Base-by-base conservation (phyloP, 768 basidiomycete genomes). In the Auricularia sp. region DNA sequence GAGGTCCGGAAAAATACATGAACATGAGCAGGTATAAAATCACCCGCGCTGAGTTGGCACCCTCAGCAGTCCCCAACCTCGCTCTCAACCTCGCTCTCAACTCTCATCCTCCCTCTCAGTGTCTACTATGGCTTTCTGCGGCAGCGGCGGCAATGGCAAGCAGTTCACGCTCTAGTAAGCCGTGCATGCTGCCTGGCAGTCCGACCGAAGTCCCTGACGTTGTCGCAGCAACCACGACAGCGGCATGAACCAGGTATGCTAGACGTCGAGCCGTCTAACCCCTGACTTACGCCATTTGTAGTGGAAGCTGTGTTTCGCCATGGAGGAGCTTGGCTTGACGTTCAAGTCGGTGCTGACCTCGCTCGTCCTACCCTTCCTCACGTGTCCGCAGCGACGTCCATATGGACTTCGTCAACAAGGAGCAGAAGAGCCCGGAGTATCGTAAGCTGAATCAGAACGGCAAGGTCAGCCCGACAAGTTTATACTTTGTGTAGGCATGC, bases 91-190 rank as follows among this genome's bases (percentile, higher is more conserved):
- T 16, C 21, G 18, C 47, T 51, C 47, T 51, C 47, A 18, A 16
- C 8, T 51, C 47, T 51, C 47, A 6, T 18, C 18, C 7, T 6
- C 47, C 16, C 14, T 51, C 47, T 42, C 39, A 42, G 7, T 14
- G 13, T 42, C 39, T 42, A 51, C 47, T 18, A 51, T 51, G 47
- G 11, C 47, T 18, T 51, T 14, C 47, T 16, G 21, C 18, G 18
- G 18, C 47, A 18, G 47, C 47, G 47, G 47, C 21, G 18, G 18
- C 44, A 45, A 72, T 65, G 71, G 72, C 13, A 73, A 72, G 63
- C 72, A 74, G 47, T 71, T 74, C 66, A 73, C 73, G 24, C 68
- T 74, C 54, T 71, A 67, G 67, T 51, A 6, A 51, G 47, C 21
- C 6, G 14, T 6, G 2, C 29, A 29, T 29, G 29, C 47, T 51